These are phyloP conservation scores for Orbilia brochopaga DNA, from an alignment of 2,329 filamentous ascomycete genomes.

Conservation along the genomic window DNA sequence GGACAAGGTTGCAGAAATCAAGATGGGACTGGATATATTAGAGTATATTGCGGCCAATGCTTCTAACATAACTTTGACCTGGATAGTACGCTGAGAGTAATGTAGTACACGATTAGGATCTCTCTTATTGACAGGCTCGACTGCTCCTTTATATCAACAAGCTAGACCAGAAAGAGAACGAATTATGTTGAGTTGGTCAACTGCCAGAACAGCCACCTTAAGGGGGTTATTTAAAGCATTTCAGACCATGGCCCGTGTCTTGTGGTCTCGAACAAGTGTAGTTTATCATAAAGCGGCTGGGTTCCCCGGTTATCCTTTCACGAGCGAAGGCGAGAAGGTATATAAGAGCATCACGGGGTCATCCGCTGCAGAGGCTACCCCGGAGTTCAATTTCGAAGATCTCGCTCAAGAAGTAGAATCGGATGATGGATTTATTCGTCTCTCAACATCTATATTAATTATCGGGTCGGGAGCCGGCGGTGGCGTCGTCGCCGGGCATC, in stretches of 20 bases:
- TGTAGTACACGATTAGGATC: slow-evolving; percentile 68
- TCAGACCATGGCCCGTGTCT: slow-evolving; percentile 15
- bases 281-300: slow-evolving; percentile 60
- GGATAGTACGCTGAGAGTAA: too few relatives aligned
- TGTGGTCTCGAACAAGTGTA: slow-evolving; percentile 59
- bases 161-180: slow-evolving; percentile 67
- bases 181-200: slow-evolving; percentile 69
- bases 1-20: slow-evolving; percentile 43
- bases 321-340: slow-evolving; percentile 59
- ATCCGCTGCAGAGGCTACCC: slow-evolving; percentile 57
- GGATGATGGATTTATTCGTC: slow-evolving; percentile 27
- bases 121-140: slow-evolving; percentile 70
- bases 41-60: slow-evolving; percentile 39
- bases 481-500: slow-evolving; percentile 77
- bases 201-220: slow-evolving; percentile 59
- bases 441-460: slow-evolving; percentile 82
- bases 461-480: slow-evolving; percentile 88
- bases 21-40: slow-evolving; percentile 44
- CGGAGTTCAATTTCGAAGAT: slow-evolving; percentile 56
- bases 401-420: slow-evolving; percentile 61
- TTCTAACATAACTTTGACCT: too few relatives aligned
- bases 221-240: slow-evolving; percentile 50
- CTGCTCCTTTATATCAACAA: slow-evolving; percentile 68
- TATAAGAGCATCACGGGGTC: slow-evolving; percentile 56
- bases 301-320: slow-evolving; percentile 66